Base-by-base conservation (phyloP, 140 eudicot genomes). In the Senecio squalidus region DNA sequence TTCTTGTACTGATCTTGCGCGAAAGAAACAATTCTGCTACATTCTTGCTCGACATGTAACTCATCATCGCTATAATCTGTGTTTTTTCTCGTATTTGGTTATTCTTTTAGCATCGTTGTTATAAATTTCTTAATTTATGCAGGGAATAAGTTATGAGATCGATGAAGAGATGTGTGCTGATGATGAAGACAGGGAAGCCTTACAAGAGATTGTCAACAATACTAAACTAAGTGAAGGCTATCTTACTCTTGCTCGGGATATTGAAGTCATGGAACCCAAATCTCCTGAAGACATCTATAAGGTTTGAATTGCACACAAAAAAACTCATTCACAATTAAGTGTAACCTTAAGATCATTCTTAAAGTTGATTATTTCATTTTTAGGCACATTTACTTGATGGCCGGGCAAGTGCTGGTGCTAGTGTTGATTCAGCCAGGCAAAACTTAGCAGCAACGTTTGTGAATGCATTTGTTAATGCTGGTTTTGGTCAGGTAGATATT, bases 391-490 rank as follows among this genome's bases (percentile, higher is more conserved):
- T 93, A 68, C 84, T 93, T 66, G 99, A 93, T 69, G 99, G 99
- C 9, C 89, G 99, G 17, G 96, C 95, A 61, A 88, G 95, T 74
- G 83, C 93, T 66, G 86, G 94, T 55, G 93, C 89, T 44, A 84
- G 85, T 55, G 95, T 93, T 58, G 96, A 93, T 82, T 93, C 96
- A 17, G 99, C 99, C 30, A 80, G 95, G 54, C 99, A 88, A 80
- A 93, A 93, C 49, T 60, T 93, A 77, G 94, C 96, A 4, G 96
- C 96, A 4, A 93, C 99, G 11, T 93, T 93, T 71, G 96, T 88
- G n/a, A 93, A 93, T 72, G 99, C 95, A 6, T 93, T 93, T 70
- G 99, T 93, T 45, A 93, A 93, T 88, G 99, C 96, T 62, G 99
- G 99, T 15, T 93, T 93, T 72, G 96, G 96, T 51, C 96, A 88